Evolutionary conservation across 768 basidiomycete species (phyloP).

Genomic region (Panaeolus cyanescens): DNA sequence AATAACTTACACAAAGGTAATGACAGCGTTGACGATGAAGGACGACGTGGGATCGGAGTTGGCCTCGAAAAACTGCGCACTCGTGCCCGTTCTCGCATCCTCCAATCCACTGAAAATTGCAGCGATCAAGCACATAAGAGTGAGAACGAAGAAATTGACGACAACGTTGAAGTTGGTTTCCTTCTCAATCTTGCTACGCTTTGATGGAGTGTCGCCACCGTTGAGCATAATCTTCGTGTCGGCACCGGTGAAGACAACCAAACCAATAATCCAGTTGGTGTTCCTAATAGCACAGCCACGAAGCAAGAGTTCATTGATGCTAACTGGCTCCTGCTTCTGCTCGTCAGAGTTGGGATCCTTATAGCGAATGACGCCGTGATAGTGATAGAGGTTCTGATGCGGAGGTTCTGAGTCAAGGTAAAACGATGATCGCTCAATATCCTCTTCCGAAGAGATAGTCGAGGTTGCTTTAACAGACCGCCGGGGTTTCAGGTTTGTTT

Average conservation of each 20-base stretch:
- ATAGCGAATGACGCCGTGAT: constrained; percentile 84
- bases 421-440: constrained; percentile 85
- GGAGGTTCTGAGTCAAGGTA: constrained; percentile 92
- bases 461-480: constrained; percentile 76
- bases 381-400: constrained; percentile 90
- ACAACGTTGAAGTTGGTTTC: constrained; percentile 99
- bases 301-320: constrained; percentile 91
- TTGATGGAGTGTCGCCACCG: constrained; percentile 92
- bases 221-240: constrained; percentile 95
- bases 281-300: constrained; percentile 91
- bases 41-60: constrained; percentile 65
- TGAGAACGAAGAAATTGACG: constrained; percentile 85
- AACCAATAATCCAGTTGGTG: constrained; percentile 88
- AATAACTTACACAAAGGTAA: constrained; percentile 85
- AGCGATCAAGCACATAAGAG: constrained; percentile 73
- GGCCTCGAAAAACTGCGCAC: constrained; percentile 71
- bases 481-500: constrained; percentile 94
- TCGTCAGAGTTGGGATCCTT: constrained; percentile 53
- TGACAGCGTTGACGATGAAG: constrained; percentile 68
- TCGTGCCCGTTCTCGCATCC: constrained; percentile 61
- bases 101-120: constrained; percentile 78
- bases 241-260: constrained; percentile 92
- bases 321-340: constrained; percentile 65
- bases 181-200: constrained; percentile 95
- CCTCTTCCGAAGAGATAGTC: constrained; percentile 80